A percentile compares a stretch with the other conserved stretches of the same genome.
phyloP scores from a whole-genome alignment of 257 asterid species.

The Gentiana macrophylla region DNA sequence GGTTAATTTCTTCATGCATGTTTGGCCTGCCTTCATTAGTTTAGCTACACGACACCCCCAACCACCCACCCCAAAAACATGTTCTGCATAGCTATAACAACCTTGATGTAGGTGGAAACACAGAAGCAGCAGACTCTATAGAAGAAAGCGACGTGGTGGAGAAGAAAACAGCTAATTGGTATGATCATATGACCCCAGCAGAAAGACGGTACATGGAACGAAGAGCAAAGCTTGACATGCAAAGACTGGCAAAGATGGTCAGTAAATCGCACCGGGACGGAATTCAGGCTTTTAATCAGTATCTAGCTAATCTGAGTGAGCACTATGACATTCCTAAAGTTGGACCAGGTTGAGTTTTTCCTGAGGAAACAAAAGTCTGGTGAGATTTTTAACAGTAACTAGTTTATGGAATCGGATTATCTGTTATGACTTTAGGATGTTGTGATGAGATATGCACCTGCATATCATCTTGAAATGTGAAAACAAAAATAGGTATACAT shows the following conservation, averaged over 20 bases:
- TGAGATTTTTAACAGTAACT: neutral
- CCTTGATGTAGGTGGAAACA: slow-evolving; percentile 31
- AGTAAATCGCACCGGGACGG: slow-evolving; percentile 83
- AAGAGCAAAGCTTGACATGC: slow-evolving; percentile 46
- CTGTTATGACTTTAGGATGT: neutral
- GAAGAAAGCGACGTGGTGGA: neutral
- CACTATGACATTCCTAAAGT: slow-evolving; percentile 94
- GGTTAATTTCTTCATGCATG: too few relatives aligned
- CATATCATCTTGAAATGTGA: too few relatives aligned
- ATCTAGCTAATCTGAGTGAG: slow-evolving; percentile 94
- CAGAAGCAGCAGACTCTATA: slow-evolving; percentile 22
- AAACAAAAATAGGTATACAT: too few relatives aligned
- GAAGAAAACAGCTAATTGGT: slow-evolving; percentile 19
- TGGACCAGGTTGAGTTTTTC: slow-evolving; percentile 57
- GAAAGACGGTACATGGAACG: slow-evolving; percentile 89
- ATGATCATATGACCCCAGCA: slow-evolving; percentile 66
- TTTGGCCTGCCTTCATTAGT: too few relatives aligned
- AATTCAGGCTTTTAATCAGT: slow-evolving; percentile 83
- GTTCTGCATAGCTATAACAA: neutral
- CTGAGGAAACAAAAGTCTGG: neutral
- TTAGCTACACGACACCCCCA: too few relatives aligned
- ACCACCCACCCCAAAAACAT: neutral
- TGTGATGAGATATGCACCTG: too few relatives aligned
- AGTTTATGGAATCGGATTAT: neutral
- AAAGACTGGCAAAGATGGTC: slow-evolving; percentile 72